Evolutionary conservation across 345 rosid genomes (phyloP).

Genomic region (rapeseed (Brassica napus)): Da-Ae NC_063435.1:973001-973500

Average conservation of each 20-base stretch:
- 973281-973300: conserved; percentile 41
- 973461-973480: conserved; percentile 17
- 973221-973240: conserved; percentile 12
- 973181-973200: not conserved
- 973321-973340: not conserved
- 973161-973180: conserved; percentile 20
- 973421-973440: conserved; percentile 18
- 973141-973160: conserved; percentile 33
- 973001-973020: conserved; percentile 51
- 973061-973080: not conserved
- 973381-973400: not conserved
- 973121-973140: conserved; percentile 20
- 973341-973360: not conserved
- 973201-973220: not conserved
- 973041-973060: conserved; percentile 37
- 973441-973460: not conserved
- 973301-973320: not conserved
- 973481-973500: not conserved
- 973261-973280: conserved; percentile 33
- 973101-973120: conserved; percentile 35
- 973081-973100: conserved; percentile 35
- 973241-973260: conserved; percentile 35
- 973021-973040: conserved; percentile 53
- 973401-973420: not conserved
- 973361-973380: conserved; percentile 12